These are phyloP conservation scores for Lachnellula suecica DNA, from an alignment of 2,329 filamentous ascomycete genomes.

Conservation along the genomic window DNA sequence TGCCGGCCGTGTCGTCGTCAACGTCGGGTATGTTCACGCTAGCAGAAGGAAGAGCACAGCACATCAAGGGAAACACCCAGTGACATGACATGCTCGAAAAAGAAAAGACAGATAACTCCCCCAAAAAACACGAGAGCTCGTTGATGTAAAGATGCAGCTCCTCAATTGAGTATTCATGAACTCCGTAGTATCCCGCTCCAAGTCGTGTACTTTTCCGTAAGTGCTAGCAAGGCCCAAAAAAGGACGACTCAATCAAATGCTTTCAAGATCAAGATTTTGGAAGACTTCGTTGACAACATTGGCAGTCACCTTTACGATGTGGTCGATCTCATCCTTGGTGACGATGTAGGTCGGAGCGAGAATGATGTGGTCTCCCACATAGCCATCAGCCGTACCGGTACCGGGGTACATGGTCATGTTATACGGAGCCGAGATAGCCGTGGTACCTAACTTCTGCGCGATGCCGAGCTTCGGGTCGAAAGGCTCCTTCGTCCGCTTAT, in stretches of 20 bases:
- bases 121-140: too few species aligned
- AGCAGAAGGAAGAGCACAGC: too few species aligned
- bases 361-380: conserved; percentile 60
- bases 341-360: conserved; percentile 61
- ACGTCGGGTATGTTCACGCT: too few species aligned
- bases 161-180: background rate
- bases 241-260: background rate
- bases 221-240: background rate
- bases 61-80: too few species aligned
- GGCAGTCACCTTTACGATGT: conserved; percentile 46
- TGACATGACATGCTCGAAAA: too few species aligned
- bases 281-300: conserved; percentile 26
- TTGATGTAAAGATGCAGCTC: too few species aligned
- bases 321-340: conserved; percentile 49
- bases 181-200: background rate
- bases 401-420: conserved; percentile 61
- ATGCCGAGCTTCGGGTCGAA: conserved; percentile 44
- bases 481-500: conserved; percentile 48
- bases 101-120: too few species aligned
- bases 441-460: conserved; percentile 49
- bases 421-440: conserved; percentile 37
- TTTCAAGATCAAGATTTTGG: background rate
- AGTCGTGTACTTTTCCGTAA: background rate
- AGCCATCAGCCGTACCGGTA: conserved; percentile 53
- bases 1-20: too few species aligned